Base-by-base conservation (phyloP, 169 alveolate species). In the Cryptosporidium viatorum region DNA sequence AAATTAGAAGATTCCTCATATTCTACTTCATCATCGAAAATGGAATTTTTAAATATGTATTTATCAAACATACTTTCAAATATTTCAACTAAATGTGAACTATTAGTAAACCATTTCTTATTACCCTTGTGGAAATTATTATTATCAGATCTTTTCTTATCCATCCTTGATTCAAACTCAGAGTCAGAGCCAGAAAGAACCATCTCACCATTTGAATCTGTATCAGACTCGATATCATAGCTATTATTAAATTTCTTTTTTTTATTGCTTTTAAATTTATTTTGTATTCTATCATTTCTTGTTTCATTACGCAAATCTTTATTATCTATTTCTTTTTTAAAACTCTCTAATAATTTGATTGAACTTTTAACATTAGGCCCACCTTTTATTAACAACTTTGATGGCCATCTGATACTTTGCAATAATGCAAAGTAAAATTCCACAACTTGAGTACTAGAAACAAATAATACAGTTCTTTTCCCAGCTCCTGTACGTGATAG, bases 381-480 rank as follows among this genome's bases (percentile, higher is more conserved):
- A 10, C 89, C 89, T 50, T 67, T 80, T 21, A 80, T 80, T 45
- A 80, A 39, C 16, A 60, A 12, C 23, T 58, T 43, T 37, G 74
- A 80, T 21, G 89, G 89, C 89, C 89, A 80, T 48, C 89, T 59
- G 6, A 80, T 41, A 80, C 89, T 62, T 62, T 80, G 89, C 29
- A 80, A 29, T 10, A 80, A 31, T 62, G 89, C 52, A 45, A 62
- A 80, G 45, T 80, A 80, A 43, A 62, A 80, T 23, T 80, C 89
- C 6, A 80, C 89, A 16, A 80, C 89, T 31, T 80, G 89, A 26
- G 89, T 80, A 18, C 89, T 80, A 3, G 89, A 80, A 62, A 80
- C 89, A 80, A 80, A 80, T n/a, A 80, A 26, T 9, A 80, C 80
- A 43, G 75, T 80, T 39, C 89, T 59, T 55, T 80, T 59, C 1